phyloP scores from a whole-genome alignment of 169 alveolate species.

The Eimeria tenella region DNA sequence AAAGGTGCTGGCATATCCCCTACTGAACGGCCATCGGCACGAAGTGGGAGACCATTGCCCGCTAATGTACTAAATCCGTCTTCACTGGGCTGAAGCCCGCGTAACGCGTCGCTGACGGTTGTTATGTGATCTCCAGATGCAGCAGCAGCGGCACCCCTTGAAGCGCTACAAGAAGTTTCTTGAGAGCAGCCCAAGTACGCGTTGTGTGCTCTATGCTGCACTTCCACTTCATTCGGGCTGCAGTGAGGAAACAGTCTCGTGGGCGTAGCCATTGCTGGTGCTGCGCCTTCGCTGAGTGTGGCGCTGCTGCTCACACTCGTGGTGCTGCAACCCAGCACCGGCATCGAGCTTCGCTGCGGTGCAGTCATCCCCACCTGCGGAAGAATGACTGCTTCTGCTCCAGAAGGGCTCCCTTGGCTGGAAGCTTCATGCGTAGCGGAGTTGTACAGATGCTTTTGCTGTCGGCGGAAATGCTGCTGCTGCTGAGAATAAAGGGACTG shows the following conservation, averaged over 20 bases:
- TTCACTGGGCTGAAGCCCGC: conserved; percentile 18
- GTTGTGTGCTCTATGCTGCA: conserved; percentile 25
- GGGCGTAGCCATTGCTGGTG: conserved; percentile 56
- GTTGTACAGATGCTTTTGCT: conserved; percentile 13
- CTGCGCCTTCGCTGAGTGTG: conserved; percentile 25
- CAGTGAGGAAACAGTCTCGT: conserved; percentile 58
- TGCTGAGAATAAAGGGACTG: conserved; percentile 22
- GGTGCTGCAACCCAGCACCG: conserved; percentile 38
- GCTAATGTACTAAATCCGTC: conserved; percentile 12
- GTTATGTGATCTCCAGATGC: conserved; percentile 50
- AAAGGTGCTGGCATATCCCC: conserved; percentile 32
- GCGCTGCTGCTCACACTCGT: background rate
- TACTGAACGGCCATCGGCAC: conserved; percentile 11
- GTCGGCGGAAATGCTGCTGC: conserved; percentile 17
- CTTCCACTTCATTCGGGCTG: conserved; percentile 18
- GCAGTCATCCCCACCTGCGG: conserved; percentile 37
- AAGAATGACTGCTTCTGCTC: background rate
- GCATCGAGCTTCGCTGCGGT: conserved; percentile 72
- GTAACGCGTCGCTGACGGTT: background rate
- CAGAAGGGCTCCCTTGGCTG: background rate
- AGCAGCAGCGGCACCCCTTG: conserved; percentile 5
- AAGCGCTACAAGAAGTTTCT: background rate
- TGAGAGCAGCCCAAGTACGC: conserved; percentile 17
- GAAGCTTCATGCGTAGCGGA: conserved; percentile 2
- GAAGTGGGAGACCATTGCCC: conserved; percentile 4